These are phyloP conservation scores for Exophiala sp. DNA, from an alignment of 2,329 filamentous ascomycete species.

Conservation along the genomic window DNA sequence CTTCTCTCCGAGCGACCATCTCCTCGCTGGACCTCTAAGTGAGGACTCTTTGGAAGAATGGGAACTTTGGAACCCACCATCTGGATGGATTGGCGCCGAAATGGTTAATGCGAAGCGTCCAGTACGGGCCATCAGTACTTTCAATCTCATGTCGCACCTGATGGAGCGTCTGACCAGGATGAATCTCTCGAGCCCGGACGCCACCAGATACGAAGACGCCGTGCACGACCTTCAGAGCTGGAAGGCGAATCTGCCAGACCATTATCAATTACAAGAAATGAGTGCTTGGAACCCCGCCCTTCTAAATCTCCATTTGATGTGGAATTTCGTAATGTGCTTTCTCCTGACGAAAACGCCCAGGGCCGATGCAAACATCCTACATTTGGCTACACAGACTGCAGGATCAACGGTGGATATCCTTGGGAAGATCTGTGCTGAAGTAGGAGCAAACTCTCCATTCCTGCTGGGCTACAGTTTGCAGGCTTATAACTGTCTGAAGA, in stretches of 20 bases:
- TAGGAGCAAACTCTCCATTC: not conserved
- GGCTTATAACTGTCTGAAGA: not conserved
- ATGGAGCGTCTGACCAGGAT: not conserved
- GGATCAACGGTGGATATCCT: not conserved
- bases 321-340: constrained; percentile 3
- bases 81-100: not conserved
- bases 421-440: not conserved
- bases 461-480: not conserved
- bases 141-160: not conserved
- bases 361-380: not conserved
- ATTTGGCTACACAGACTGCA: not conserved
- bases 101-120: not conserved
- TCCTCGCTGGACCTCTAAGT: constrained; percentile 43
- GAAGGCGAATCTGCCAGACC: not conserved
- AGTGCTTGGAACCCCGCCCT: not conserved
- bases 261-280: not conserved
- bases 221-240: not conserved
- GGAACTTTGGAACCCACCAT: constrained; percentile 54
- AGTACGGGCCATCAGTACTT: not conserved
- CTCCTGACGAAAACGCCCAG: not conserved
- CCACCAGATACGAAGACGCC: not conserved
- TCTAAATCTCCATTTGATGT: constrained; percentile 1
- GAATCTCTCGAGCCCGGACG: not conserved
- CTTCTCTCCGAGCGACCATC: constrained; percentile 36
- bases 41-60: constrained; percentile 68